Evolutionary conservation across 495 filamentous ascomycete species (phyloP), one percentile per base, ranked within the genome.

Genomic region (Barbatosphaeria neglecta): DNA sequence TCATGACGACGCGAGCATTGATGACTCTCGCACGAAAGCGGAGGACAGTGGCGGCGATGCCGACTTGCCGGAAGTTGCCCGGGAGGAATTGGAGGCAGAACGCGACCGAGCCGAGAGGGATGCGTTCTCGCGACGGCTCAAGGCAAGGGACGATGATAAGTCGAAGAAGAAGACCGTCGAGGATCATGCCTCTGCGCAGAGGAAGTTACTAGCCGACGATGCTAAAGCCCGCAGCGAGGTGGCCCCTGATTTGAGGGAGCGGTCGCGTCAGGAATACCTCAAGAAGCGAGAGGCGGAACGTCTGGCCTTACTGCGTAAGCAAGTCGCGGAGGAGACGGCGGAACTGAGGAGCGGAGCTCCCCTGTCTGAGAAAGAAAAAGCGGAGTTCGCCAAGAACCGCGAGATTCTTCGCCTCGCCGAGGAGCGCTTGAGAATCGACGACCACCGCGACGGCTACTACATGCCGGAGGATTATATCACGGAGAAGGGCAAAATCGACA

Each of bases 401-500:
- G 86, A 97, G 63, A 76, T 92, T 19, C 73, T 97, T 17, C 74
- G 83, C 17, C 75, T 97, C 35, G 90, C 93, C 0, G 89, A 95
- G 66, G 88, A 94, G 63, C 74, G 92, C 33, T 66, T 90, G 23
- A 75, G 78, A 22, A 92, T 97, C 49, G 90, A 96, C 60, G 90
- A 97, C 53, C 78, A 94, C 55, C 78, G 83, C 16, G 90, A 95
- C 70, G 92, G 92, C 5, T 97, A 96, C 61, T 82, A 84, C 63
- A 80, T 98, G 65, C 90, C 92, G 0, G 89, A 94, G 46, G 88
- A 95, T 57, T 94, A 94, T 53, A 93, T 90, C 48, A 92, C 85
- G 1, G 90, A 93, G 63, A 85, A 88, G 64, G 87, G 86, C 22
- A 90, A 93, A 58, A 86, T 94, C 44, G 85, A 94, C 59, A 79